phyloP scores from a whole-genome alignment of 2,329 filamentous ascomycete genomes.

The Falciphora oryzae region DNA sequence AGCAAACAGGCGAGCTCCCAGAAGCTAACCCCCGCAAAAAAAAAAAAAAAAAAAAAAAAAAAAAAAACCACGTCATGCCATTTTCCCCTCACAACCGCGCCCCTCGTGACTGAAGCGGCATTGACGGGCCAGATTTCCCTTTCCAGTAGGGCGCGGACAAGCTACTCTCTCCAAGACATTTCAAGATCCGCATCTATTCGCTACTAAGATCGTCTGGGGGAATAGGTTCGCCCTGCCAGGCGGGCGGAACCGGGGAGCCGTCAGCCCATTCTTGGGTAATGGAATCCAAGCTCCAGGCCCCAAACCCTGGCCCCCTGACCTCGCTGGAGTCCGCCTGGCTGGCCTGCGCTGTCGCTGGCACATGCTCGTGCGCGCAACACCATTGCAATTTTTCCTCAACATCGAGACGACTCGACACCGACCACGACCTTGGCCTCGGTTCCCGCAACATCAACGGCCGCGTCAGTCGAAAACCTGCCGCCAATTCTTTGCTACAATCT shows the following conservation, averaged over 20 bases:
- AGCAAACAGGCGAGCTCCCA: background rate
- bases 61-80: background rate
- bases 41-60: too few relatives aligned
- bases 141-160: too few relatives aligned
- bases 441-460: too few relatives aligned
- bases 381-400: too few relatives aligned
- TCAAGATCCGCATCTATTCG: too few relatives aligned
- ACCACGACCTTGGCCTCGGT: too few relatives aligned
- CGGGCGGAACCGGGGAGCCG: background rate
- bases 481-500: too few relatives aligned
- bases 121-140: too few relatives aligned
- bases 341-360: background rate
- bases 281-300: background rate
- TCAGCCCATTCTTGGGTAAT: conserved; percentile 4
- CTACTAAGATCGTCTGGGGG: background rate
- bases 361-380: background rate
- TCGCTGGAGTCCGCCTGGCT: background rate
- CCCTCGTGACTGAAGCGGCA: background rate
- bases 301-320: background rate
- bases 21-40: background rate
- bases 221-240: background rate
- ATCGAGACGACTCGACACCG: too few relatives aligned
- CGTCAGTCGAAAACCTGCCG: too few relatives aligned
- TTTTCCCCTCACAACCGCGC: background rate
- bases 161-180: too few relatives aligned